Conservation (phyloP, 1,139 yeast species). For the Kodamaea fungicola region DNA sequence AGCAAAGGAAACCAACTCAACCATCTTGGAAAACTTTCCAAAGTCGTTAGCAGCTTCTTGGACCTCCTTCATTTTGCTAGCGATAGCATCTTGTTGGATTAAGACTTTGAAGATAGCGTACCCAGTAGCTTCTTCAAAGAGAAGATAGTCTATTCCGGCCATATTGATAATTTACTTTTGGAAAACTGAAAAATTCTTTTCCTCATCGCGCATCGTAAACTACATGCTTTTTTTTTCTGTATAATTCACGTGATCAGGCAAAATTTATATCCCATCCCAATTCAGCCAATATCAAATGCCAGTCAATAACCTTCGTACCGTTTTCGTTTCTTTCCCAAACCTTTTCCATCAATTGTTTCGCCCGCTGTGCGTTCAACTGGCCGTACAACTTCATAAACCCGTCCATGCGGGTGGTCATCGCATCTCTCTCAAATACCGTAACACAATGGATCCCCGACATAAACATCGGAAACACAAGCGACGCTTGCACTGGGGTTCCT, state of each 20-base stretch:
- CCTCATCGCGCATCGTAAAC: constrained; percentile 13
- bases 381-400: constrained; percentile 58
- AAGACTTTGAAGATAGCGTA: constrained; percentile 94
- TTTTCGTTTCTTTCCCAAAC: constrained; percentile 39
- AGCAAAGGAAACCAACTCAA: constrained; percentile 92
- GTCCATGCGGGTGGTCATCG: constrained; percentile 52
- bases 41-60: constrained; percentile 89
- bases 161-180: constrained; percentile 15
- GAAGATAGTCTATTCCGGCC: constrained; percentile 84
- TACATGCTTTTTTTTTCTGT: no score
- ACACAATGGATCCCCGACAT: constrained; percentile 73
- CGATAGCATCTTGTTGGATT: constrained; percentile 91
- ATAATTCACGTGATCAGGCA: constrained; percentile 34
- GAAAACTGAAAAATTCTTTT: constrained; percentile 14
- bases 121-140: constrained; percentile 98
- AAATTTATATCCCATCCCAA: constrained; percentile 79
- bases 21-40: constrained; percentile 84
- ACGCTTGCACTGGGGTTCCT: constrained; percentile 67
- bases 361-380: constrained; percentile 64
- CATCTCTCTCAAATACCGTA: constrained; percentile 43
- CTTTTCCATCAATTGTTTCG: constrained; percentile 55
- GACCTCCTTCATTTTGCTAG: constrained; percentile 88
- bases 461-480: constrained; percentile 71
- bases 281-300: constrained; percentile 63
- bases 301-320: constrained; percentile 48